A percentile compares a stretch with the other conserved stretches of the same genome.
Conservation (phyloP, 208 protist species). For the Phytomonas sp. region DNA sequence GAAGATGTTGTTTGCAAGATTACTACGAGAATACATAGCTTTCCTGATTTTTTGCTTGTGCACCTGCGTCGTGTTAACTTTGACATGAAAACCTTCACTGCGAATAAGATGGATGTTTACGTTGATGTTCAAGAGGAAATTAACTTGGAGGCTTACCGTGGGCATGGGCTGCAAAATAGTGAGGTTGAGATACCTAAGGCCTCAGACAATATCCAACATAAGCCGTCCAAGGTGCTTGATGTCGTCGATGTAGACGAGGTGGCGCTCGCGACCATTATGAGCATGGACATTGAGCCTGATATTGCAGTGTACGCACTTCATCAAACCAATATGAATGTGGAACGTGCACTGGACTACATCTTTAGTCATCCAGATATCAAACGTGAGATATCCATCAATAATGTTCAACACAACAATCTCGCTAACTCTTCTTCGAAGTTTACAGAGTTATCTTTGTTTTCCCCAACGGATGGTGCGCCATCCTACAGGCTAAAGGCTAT, state of each 20-base stretch:
- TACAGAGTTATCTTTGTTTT: slow-evolving; percentile 4
- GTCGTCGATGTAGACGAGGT: slow-evolving; percentile 50
- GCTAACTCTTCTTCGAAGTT: background rate
- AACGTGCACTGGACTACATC: slow-evolving; percentile 95
- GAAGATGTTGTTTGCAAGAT: slow-evolving; percentile 37
- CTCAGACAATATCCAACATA: background rate
- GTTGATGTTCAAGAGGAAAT: slow-evolving; percentile 73
- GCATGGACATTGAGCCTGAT: slow-evolving; percentile 81
- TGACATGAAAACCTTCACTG: slow-evolving; percentile 46
- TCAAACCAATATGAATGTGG: slow-evolving; percentile 86
- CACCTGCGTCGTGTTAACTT: slow-evolving; percentile 79
- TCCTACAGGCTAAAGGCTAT: slow-evolving; percentile 74
- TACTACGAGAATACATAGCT: slow-evolving; percentile 53
- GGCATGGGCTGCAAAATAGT: slow-evolving; percentile 32
- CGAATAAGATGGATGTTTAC: slow-evolving; percentile 86
- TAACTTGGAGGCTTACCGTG: slow-evolving; percentile 46
- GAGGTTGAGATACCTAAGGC: slow-evolving; percentile 61
- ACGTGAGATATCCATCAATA: slow-evolving; percentile 18
- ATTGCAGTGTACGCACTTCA: slow-evolving; percentile 72
- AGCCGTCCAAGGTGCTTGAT: background rate
- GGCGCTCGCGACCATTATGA: slow-evolving; percentile 65
- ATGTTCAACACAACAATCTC: background rate
- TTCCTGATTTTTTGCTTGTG: slow-evolving; percentile 81
- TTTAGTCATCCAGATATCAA: slow-evolving; percentile 90
- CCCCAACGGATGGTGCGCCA: slow-evolving; percentile 38